Evolutionary conservation across 2,329 filamentous ascomycete genomes (phyloP).

Genomic region (Lecanicillium sp.): DNA sequence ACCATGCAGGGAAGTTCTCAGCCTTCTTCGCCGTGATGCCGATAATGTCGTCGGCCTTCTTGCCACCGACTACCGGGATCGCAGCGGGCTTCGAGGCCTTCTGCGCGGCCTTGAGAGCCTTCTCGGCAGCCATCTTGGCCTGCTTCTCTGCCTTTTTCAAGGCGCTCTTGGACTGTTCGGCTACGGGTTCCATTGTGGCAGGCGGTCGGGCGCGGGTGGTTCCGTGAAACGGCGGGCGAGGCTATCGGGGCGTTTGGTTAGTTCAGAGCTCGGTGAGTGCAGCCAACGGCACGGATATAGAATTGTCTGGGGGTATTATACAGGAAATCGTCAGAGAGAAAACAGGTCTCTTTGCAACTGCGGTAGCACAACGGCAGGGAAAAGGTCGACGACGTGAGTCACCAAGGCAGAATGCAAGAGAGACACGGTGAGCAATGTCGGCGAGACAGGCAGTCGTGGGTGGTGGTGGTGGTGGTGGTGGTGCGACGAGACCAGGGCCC

Average conservation of each 20-base stretch:
- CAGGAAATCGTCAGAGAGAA: too few species aligned
- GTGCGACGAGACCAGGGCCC: conserved; percentile 5
- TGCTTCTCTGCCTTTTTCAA: conserved; percentile 60
- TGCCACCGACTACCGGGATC: conserved; percentile 47
- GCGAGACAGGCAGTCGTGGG: too few species aligned
- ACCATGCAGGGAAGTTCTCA: conserved; percentile 89
- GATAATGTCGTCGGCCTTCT: conserved; percentile 63
- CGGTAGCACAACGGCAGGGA: too few species aligned
- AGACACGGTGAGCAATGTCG: too few species aligned
- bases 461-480: not conserved
- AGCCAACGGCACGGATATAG: too few species aligned
- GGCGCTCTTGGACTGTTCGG: conserved; percentile 51
- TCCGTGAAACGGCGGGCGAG: too few species aligned
- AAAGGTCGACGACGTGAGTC: too few species aligned
- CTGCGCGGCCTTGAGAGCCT: conserved; percentile 55
- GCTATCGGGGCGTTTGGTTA: too few species aligned
- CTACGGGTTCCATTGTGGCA: conserved; percentile 22
- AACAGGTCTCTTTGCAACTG: too few species aligned
- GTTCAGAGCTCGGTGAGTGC: too few species aligned
- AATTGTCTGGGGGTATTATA: too few species aligned
- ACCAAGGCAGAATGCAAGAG: too few species aligned
- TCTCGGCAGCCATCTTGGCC: conserved; percentile 52
- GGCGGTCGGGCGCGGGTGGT: not conserved
- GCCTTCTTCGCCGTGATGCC: conserved; percentile 82
- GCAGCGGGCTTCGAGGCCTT: conserved; percentile 28